Conservation (phyloP, 257 asterid genomes). For the Avicennia marina region DNA sequence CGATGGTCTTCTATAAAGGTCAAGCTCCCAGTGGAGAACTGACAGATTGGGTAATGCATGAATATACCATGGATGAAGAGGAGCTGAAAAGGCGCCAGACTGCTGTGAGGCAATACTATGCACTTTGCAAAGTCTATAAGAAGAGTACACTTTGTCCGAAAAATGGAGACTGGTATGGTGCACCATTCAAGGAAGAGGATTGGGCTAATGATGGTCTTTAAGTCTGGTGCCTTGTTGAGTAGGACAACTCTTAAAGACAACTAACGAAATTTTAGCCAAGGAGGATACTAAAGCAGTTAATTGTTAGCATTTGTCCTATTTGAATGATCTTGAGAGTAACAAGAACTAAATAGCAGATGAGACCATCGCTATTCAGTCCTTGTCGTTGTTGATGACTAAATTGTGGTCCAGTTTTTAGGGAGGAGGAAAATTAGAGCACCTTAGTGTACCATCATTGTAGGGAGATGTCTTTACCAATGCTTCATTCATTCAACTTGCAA, state of each 20-base stretch:
- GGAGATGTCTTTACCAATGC: slow-evolving; percentile 23
- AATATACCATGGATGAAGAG: slow-evolving; percentile 75
- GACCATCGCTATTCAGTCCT: slow-evolving; percentile 23
- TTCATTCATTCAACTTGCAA: slow-evolving; percentile 23
- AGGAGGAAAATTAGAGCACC: slow-evolving; percentile 39
- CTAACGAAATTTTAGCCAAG: slow-evolving; percentile 18
- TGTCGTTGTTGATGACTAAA: slow-evolving; percentile 16
- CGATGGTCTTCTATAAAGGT: slow-evolving; percentile 80
- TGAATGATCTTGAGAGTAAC: slow-evolving; percentile 52
- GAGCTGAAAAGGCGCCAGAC: slow-evolving; percentile 63
- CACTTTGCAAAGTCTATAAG: slow-evolving; percentile 78
- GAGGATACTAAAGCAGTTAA: slow-evolving; percentile 12
- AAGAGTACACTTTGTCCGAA: slow-evolving; percentile 98
- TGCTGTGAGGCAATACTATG: slow-evolving; percentile 64
- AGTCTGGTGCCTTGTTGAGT: slow-evolving; percentile 19
- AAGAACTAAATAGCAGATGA: slow-evolving; percentile 42
- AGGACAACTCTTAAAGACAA: slow-evolving; percentile 20
- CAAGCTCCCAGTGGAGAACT: slow-evolving; percentile 89
- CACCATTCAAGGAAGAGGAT: slow-evolving; percentile 84
- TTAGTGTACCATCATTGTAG: slow-evolving; percentile 33
- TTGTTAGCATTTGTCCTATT: slow-evolving; percentile 17
- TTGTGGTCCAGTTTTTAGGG: slow-evolving; percentile 35
- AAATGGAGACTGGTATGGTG: slow-evolving; percentile 97
- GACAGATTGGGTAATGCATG: slow-evolving; percentile 99
- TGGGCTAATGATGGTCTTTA: slow-evolving; percentile 61